A percentile compares a stretch with the other conserved stretches of the same genome.
phyloP scores from a whole-genome alignment of 148 eudicot genomes.

The Spergularia marina region DNA sequence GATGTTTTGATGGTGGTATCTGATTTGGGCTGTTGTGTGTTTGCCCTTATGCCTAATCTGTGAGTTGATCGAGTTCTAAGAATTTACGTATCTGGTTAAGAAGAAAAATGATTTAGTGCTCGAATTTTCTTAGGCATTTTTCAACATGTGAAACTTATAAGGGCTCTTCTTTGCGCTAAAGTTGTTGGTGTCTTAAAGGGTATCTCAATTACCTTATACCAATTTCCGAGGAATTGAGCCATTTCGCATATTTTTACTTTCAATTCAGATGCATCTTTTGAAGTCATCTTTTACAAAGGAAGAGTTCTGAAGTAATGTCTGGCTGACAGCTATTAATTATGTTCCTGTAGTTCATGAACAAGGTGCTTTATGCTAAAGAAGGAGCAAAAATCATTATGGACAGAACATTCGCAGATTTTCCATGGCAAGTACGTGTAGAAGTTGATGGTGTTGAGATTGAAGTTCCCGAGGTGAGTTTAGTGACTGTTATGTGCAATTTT shows the following conservation, averaged over 20 bases:
- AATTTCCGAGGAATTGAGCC: too few relatives aligned
- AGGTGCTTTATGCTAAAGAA: conserved; percentile 97
- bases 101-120: neutral
- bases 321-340: conserved; percentile 14
- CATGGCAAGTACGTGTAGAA: conserved; percentile 90
- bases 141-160: neutral
- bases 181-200: too few relatives aligned
- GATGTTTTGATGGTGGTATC: too few relatives aligned
- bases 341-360: conserved; percentile 90
- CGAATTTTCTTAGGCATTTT: neutral
- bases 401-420: conserved; percentile 87
- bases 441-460: conserved; percentile 93
- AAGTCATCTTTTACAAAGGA: neutral
- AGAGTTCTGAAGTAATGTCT: neutral
- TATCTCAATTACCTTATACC: too few relatives aligned
- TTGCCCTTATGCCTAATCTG: neutral
- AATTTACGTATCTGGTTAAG: neutral
- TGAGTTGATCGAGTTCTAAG: neutral
- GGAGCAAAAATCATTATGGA: conserved; percentile 96
- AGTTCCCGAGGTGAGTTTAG: conserved; percentile 78
- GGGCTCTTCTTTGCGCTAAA: neutral
- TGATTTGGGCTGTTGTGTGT: neutral
- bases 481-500: neutral
- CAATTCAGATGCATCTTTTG: neutral
- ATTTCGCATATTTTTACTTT: neutral